phyloP scores from a whole-genome alignment of 371 early-diverging fungal genomes.

The Thermomucor indicae-seudaticae region DNA sequence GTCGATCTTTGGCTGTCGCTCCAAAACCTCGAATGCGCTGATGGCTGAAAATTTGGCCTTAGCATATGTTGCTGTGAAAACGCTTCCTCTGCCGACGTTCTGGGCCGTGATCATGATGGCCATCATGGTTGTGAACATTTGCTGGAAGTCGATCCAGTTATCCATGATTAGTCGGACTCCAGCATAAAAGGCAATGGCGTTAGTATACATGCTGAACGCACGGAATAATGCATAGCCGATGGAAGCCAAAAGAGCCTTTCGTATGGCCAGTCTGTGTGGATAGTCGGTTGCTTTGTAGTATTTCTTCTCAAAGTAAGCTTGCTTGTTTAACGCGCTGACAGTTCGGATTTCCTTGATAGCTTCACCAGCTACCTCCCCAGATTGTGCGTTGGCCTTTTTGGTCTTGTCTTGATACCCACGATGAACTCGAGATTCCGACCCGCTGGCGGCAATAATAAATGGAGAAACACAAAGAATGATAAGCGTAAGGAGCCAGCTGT shows the following conservation, averaged over 20 bases:
- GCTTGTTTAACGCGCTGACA: slow-evolving; percentile 69
- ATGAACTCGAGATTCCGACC: slow-evolving; percentile 19
- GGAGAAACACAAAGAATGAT: slow-evolving; percentile 46
- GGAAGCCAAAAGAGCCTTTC: slow-evolving; percentile 48
- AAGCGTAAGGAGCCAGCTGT: slow-evolving; percentile 48
- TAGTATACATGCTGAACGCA: slow-evolving; percentile 54
- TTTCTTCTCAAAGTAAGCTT: slow-evolving; percentile 53
- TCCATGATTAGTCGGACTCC: slow-evolving; percentile 38
- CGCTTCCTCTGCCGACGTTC: slow-evolving; percentile 51
- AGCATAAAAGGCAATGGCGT: slow-evolving; percentile 51
- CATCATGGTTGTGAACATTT: slow-evolving; percentile 60
- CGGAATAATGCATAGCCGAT: slow-evolving; percentile 60
- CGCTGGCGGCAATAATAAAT: slow-evolving; percentile 27
- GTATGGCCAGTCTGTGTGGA: slow-evolving; percentile 59
- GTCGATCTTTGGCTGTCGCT: slow-evolving; percentile 63
- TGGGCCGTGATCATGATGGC: slow-evolving; percentile 62
- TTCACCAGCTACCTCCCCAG: slow-evolving; percentile 69
- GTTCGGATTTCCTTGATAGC: slow-evolving; percentile 80
- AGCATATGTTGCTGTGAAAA: slow-evolving; percentile 49
- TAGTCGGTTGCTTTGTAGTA: slow-evolving; percentile 50
- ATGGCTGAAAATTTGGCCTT: slow-evolving; percentile 75
- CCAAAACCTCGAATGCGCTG: slow-evolving; percentile 59
- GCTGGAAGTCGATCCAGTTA: slow-evolving; percentile 17
- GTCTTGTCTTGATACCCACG: slow-evolving; percentile 50
- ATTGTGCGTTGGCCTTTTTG: slow-evolving; percentile 54